Evolutionary conservation across 2,329 filamentous ascomycete species (phyloP).

Genomic region (Elsinoe fawcettii): DNA sequence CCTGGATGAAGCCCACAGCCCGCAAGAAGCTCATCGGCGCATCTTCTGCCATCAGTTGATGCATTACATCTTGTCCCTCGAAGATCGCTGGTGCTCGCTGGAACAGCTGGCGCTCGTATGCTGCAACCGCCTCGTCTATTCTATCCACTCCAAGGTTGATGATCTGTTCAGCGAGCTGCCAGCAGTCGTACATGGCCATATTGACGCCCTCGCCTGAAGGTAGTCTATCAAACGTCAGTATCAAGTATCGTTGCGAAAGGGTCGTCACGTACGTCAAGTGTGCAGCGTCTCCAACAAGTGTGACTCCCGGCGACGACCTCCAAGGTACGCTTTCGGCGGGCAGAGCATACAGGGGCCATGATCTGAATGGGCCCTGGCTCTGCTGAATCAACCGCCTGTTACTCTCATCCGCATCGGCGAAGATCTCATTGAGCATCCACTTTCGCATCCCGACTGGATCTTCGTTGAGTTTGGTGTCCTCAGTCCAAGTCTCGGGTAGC

Average conservation of each 20-base stretch:
- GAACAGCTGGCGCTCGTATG: conserved; percentile 30
- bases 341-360: conserved; percentile 46
- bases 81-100: conserved; percentile 19
- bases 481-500: conserved; percentile 20
- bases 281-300: conserved; percentile 53
- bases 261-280: conserved; percentile 43
- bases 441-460: conserved; percentile 34
- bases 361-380: conserved; percentile 33
- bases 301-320: conserved; percentile 42
- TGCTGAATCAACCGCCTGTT: conserved; percentile 38
- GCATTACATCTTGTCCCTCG: neutral
- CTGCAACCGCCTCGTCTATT: conserved; percentile 23
- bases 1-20: neutral
- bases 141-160: conserved; percentile 23
- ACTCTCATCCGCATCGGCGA: conserved; percentile 37
- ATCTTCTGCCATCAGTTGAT: neutral
- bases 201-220: conserved; percentile 51
- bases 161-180: conserved; percentile 42
- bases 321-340: conserved; percentile 42
- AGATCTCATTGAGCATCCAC: conserved; percentile 33
- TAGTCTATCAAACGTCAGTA: neutral
- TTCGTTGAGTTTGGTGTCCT: conserved; percentile 19
- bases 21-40: neutral
- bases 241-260: conserved; percentile 13
- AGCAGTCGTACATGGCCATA: conserved; percentile 48